Conservation (phyloP, 345 rosid genomes). For the Anacardium occidentale region DNA sequence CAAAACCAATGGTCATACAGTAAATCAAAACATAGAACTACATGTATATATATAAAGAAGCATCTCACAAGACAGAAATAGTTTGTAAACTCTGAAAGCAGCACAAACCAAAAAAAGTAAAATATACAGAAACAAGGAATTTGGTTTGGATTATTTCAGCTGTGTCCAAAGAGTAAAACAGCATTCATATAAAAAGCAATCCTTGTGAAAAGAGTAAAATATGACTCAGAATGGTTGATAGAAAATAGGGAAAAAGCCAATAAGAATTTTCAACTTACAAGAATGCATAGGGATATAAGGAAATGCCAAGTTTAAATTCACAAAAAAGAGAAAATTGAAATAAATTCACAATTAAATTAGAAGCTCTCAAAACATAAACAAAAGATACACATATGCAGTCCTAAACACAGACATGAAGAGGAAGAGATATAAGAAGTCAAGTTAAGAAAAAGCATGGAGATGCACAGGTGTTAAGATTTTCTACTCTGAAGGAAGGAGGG, state of each 20-base stretch:
- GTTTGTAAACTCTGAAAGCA: conserved; percentile 7
- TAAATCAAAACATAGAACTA: neutral
- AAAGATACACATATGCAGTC: neutral
- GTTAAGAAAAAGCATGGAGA: neutral
- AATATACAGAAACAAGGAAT: neutral
- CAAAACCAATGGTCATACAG: conserved; percentile 21
- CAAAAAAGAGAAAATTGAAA: neutral
- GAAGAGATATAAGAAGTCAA: neutral
- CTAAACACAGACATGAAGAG: neutral
- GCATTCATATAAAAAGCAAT: neutral
- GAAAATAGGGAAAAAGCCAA: neutral
- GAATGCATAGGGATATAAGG: neutral
- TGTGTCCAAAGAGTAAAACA: neutral
- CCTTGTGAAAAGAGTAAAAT: neutral
- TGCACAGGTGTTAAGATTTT: neutral
- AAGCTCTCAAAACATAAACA: neutral
- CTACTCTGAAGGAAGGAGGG: no score
- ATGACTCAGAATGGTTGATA: neutral
- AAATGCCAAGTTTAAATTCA: neutral
- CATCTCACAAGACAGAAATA: conserved; percentile 4
- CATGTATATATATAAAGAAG: neutral
- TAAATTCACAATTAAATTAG: neutral
- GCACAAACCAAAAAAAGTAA: neutral
- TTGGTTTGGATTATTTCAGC: neutral
- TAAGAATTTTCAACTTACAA: neutral